Conservation (phyloP, 2,329 filamentous ascomycete genomes). For the Beauveria medogensis region DNA sequence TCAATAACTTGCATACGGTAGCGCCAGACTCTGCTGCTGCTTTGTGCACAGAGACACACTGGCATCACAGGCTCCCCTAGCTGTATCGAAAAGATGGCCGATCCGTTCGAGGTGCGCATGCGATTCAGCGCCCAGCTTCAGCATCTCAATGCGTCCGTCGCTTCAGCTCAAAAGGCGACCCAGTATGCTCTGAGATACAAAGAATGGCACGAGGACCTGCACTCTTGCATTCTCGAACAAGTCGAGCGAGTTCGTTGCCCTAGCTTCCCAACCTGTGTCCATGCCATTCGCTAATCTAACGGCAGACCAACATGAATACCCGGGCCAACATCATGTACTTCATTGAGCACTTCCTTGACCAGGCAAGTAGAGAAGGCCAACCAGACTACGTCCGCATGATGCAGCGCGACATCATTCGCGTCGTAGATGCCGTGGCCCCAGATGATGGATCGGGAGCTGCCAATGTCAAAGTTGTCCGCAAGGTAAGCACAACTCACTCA, state of each 20-base stretch:
- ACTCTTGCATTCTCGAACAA: slow-evolving; percentile 95
- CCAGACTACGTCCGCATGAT: slow-evolving; percentile 87
- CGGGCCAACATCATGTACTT: slow-evolving; percentile 99
- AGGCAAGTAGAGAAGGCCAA: slow-evolving; percentile 68
- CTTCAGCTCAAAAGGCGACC: slow-evolving; percentile 83
- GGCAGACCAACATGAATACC: slow-evolving; percentile 86
- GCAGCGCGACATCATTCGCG: slow-evolving; percentile 81
- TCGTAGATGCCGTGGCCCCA: slow-evolving; percentile 87
- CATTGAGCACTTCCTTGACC: slow-evolving; percentile 87
- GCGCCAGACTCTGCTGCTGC: not conserved
- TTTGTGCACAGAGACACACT: not conserved
- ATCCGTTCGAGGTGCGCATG: slow-evolving; percentile 97
- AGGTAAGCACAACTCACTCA: slow-evolving; percentile 41
- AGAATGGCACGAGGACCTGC: slow-evolving; percentile 93
- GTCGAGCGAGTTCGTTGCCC: slow-evolving; percentile 60
- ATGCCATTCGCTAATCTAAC: not conserved
- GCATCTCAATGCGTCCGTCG: slow-evolving; percentile 83
- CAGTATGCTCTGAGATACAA: slow-evolving; percentile 90
- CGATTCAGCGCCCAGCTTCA: slow-evolving; percentile 88
- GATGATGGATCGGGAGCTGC: slow-evolving; percentile 80
- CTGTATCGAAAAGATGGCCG: slow-evolving; percentile 41
- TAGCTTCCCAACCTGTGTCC: not conserved
- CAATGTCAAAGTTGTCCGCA: slow-evolving; percentile 87
- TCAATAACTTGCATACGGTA: not conserved
- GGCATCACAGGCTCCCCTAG: not conserved